These are phyloP conservation scores for Gaeumannomyces tritici DNA, from an alignment of 2,329 filamentous ascomycete genomes.

Conservation along the genomic window DNA sequence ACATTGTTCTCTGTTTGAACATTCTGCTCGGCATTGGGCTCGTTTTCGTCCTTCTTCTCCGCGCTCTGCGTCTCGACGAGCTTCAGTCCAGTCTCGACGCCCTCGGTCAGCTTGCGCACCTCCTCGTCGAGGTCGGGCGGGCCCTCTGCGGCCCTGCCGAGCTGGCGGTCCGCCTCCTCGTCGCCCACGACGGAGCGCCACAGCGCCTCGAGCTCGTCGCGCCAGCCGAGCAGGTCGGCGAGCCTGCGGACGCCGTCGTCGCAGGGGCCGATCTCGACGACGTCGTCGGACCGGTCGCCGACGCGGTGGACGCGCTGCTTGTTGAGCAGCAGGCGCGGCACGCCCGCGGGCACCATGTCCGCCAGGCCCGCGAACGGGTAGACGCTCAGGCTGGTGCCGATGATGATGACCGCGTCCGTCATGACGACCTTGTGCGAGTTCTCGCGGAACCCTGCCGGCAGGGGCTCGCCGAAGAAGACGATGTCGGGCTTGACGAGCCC, in stretches of 20 bases:
- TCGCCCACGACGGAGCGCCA: slow-evolving; percentile 63
- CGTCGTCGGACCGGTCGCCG: slow-evolving; percentile 72
- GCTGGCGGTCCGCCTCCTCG: slow-evolving; percentile 42
- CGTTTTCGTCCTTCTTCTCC: slow-evolving; percentile 4
- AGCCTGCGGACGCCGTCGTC: slow-evolving; percentile 72
- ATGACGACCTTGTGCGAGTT: slow-evolving; percentile 39
- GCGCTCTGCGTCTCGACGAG: slow-evolving; percentile 4
- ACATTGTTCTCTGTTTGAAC: background rate
- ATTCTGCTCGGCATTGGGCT: background rate
- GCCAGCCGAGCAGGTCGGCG: slow-evolving; percentile 75
- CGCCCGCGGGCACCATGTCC: slow-evolving; percentile 44
- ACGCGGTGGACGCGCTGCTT: slow-evolving; percentile 72
- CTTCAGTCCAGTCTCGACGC: slow-evolving; percentile 17
- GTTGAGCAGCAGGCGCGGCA: slow-evolving; percentile 80
- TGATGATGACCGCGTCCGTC: slow-evolving; percentile 72
- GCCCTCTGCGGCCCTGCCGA: slow-evolving; percentile 22
- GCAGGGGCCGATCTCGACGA: slow-evolving; percentile 72
- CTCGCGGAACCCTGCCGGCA: slow-evolving; percentile 70
- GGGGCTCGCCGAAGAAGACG: slow-evolving; percentile 89
- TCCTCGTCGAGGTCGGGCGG: slow-evolving; percentile 22
- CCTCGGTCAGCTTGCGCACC: slow-evolving; percentile 23
- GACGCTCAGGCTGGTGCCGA: slow-evolving; percentile 82
- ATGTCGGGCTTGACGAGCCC: slow-evolving; percentile 97
- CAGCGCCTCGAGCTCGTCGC: slow-evolving; percentile 65
- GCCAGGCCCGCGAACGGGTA: slow-evolving; percentile 81